Conservation (phyloP, 106 monocot genomes). For the Cymbidium sinense region DNA sequence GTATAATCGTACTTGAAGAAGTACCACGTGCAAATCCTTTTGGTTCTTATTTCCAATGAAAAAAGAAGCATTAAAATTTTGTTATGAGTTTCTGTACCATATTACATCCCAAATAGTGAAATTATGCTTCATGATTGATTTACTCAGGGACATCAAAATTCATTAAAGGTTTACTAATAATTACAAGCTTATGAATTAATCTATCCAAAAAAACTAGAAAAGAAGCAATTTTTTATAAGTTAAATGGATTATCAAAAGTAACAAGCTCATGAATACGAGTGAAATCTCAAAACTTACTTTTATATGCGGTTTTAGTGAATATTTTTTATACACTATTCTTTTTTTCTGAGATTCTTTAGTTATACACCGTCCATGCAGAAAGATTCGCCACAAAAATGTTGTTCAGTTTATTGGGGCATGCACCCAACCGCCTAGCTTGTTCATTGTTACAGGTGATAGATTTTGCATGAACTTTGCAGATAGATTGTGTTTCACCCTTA, state of each 20-base stretch:
- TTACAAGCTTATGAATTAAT: background rate
- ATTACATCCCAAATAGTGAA: no score
- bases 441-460: slow-evolving; percentile 83
- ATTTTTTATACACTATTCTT: background rate
- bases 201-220: background rate
- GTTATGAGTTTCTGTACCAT: no score
- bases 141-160: no score
- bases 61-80: no score
- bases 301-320: background rate
- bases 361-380: slow-evolving; percentile 35
- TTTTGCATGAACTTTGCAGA: slow-evolving; percentile 5
- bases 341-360: background rate
- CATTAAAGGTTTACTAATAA: no score
- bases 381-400: slow-evolving; percentile 93
- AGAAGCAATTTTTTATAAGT: background rate
- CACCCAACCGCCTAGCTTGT: slow-evolving; percentile 72
- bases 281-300: background rate
- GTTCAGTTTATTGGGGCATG: slow-evolving; percentile 98
- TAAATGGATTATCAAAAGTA: background rate
- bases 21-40: no score
- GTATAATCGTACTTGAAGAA: no score
- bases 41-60: no score
- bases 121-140: no score
- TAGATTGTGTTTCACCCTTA: background rate
- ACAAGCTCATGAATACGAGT: background rate